Base-by-base conservation (phyloP, 2,329 filamentous ascomycete genomes). In the Cladophialophora carrionii region DNA sequence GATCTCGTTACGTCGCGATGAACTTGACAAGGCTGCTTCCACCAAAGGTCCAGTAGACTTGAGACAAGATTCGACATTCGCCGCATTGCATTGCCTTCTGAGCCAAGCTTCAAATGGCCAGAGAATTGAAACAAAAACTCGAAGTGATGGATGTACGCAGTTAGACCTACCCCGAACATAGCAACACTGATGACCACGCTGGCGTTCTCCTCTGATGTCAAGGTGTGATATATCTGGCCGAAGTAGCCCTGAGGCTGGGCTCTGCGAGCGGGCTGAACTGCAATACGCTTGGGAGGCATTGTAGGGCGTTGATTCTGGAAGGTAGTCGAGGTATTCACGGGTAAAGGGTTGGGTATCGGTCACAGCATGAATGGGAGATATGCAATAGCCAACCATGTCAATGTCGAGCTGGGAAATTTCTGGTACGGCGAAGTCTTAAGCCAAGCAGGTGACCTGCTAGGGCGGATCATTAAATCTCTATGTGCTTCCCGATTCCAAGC, bases 131-230 rank as follows among this genome's bases (percentile, higher is more conserved):
- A 17, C 2, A 24, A 17, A 48, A 7, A 34, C 26, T 2, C 1
- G 10, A 14, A 26, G 43, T 31, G 12, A n/a, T 29, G 29, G 22
- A 26, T n/a, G 10, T 8, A 22, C 9, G 20, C 9, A 56, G 34
- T 24, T 12, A 20, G 48, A 81, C 87, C 75, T 82, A 90, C 88
- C 62, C 87, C 87, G 74, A 90, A 90, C 72, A 90, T 76, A 69
- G 85, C 81, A 71, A 90, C 79, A 74, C 88, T 90, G 72, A 86
- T 84, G 66, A 90, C 88, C 63, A 90, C 84, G 63, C 87, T 84
- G 56, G 86, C 83, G 77, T 91, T 90, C 74, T 91, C 88, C 37
- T 88, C 77, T 31, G 85, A 84, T 62, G 87, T 90, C 73, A 90
- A 73, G 70, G 85, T 81, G 66, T 84, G 82, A 77, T 89, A 90